Evolutionary conservation across 2,329 filamentous ascomycete genomes (phyloP).

Genomic region (Hymenoscyphus fructigenus): DNA sequence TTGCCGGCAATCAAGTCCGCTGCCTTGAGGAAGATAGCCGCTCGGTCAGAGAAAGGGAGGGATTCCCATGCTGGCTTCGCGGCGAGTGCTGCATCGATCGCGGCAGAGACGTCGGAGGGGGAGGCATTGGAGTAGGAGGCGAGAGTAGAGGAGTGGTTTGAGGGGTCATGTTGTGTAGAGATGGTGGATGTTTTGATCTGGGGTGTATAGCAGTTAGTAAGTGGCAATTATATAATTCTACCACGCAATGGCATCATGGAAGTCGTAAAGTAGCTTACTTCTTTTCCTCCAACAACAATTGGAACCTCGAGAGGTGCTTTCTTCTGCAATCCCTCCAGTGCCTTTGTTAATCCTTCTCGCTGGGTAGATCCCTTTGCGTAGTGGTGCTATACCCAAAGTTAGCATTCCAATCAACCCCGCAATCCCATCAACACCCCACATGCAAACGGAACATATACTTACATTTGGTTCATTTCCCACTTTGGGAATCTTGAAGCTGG

Average conservation of each 20-base stretch:
- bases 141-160: conserved; percentile 72
- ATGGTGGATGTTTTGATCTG: conserved; percentile 67
- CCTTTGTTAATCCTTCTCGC: conserved; percentile 71
- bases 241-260: not conserved
- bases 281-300: conserved; percentile 78
- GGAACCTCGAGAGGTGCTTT: conserved; percentile 75
- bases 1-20: conserved; percentile 87
- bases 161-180: conserved; percentile 76
- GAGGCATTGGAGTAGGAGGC: conserved; percentile 85
- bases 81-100: conserved; percentile 82
- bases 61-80: conserved; percentile 85
- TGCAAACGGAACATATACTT: conserved; percentile 40
- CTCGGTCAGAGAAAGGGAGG: conserved; percentile 85
- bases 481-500: conserved; percentile 82
- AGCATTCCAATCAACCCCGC: conserved; percentile 2
- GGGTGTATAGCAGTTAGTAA: conserved; percentile 8
- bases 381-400: conserved; percentile 63
- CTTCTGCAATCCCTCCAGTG: conserved; percentile 68
- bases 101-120: conserved; percentile 69
- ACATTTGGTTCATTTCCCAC: conserved; percentile 96
- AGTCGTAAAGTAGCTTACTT: conserved; percentile 49
- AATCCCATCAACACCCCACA: conserved; percentile 2
- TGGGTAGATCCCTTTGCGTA: conserved; percentile 83
- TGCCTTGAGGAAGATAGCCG: conserved; percentile 92
- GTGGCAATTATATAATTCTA: not conserved